A percentile compares a stretch with the other conserved stretches of the same genome.
These are phyloP conservation scores for Eimeria praecox DNA, from an alignment of 169 alveolate genomes.

Conservation along the genomic window DNA sequence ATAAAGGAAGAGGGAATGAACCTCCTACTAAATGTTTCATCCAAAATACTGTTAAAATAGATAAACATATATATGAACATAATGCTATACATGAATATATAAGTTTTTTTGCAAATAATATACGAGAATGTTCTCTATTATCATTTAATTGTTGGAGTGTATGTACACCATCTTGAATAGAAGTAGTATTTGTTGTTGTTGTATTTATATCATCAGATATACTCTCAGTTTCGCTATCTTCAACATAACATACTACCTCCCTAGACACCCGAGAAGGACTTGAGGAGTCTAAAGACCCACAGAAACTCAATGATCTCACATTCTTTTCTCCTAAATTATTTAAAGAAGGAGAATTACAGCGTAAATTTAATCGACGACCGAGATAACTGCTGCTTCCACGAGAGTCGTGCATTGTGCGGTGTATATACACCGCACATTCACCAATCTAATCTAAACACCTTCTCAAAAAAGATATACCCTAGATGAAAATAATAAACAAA, in stretches of 20 bases:
- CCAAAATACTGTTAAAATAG: constrained; percentile 48
- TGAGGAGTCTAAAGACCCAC: not conserved
- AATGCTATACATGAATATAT: not conserved
- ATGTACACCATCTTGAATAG: not conserved
- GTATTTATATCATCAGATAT: too few relatives aligned
- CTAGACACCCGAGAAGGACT: too few relatives aligned
- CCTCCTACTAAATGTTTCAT: constrained; percentile 36
- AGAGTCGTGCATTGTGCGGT: not conserved
- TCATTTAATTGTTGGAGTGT: constrained; percentile 5
- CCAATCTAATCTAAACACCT: too few relatives aligned
- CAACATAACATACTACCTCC: too few relatives aligned
- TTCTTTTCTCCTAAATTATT: not conserved
- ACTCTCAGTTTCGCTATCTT: too few relatives aligned
- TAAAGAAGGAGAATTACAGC: not conserved
- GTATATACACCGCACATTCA: not conserved
- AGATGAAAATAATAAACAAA: too few relatives aligned
- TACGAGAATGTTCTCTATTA: too few relatives aligned
- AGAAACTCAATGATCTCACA: not conserved
- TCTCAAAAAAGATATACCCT: too few relatives aligned
- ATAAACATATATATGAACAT: not conserved
- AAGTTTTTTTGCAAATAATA: not conserved
- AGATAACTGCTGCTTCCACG: not conserved
- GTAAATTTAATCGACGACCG: not conserved
- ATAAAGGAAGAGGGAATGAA: constrained; percentile 68
- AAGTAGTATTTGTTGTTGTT: too few relatives aligned